Base-by-base conservation (phyloP, 768 basidiomycete species). In the Naganishia onofrii region DNA sequence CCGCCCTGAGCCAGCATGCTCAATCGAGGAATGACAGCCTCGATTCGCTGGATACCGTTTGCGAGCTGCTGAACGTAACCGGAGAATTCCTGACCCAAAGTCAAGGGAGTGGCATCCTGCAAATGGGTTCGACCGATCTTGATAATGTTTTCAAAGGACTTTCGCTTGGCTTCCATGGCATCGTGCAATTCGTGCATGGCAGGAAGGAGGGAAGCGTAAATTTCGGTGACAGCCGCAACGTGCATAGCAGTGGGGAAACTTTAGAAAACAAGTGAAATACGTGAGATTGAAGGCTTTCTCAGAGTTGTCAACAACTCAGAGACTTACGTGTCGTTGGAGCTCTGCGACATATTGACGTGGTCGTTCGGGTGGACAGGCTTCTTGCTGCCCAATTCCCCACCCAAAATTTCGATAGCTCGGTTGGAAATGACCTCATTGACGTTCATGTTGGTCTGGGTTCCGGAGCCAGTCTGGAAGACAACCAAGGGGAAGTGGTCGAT, bases 181-280 rank as follows among this genome's bases (percentile, higher is more conserved):
- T 90, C 88, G 58, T 88, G 88, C 46, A 99, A 87, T 78, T 89
- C 88, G 44, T 84, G 85, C 32, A 99, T 83, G 29, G 94, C 93
- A 44, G 96, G 96, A 70, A 99, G 81, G 57, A 99, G 85, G 51
- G 86, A 85, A 31, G 85, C 82, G 79, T 86, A 85, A 74, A 99
- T 87, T 81, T 98, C 96, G 29, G 87, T 88, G 44, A 95, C 93
- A 42, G 93, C 92, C 48, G 96, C 93, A 70, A 99, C 87, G 82
- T 99, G 96, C 96, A 99, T 99, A 15, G 90, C 96, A 29, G 96
- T 99, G 9, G 96, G 96, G 87, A 98, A 99, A 32, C 93, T 96
- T 76, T 2, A 34, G 7, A n/a, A 19, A 15, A 26, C 42, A 67
- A 51, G n/a, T 38, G n/a, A 19, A 32, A 1, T 66, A 48, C 13